Evolutionary conservation across 306 rosid genomes (phyloP).

Genomic region (Begonia loranthoides): DNA sequence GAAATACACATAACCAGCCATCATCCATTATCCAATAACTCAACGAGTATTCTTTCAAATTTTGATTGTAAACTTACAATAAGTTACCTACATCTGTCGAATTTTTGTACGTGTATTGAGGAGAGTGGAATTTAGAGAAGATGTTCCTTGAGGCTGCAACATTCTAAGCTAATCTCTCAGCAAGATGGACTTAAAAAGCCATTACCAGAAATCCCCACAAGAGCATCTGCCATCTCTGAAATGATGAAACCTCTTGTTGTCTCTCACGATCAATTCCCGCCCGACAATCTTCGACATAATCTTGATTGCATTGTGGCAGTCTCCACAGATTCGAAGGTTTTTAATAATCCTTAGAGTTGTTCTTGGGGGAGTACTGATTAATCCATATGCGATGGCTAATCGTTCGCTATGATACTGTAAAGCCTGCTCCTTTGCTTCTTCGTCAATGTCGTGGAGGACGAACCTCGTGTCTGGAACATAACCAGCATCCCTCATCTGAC

Average conservation of each 20-base stretch:
- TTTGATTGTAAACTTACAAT: background rate
- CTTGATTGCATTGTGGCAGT: conserved; percentile 90
- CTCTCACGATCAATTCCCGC: conserved; percentile 85
- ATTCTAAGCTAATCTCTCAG: background rate
- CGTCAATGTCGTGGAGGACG: conserved; percentile 82
- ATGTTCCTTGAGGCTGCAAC: background rate
- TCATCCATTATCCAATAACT: conserved; percentile 24
- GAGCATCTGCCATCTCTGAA: conserved; percentile 82
- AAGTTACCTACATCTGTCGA: too few species aligned
- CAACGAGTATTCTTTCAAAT: conserved; percentile 6
- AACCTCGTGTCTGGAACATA: conserved; percentile 92
- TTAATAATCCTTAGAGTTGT: conserved; percentile 88
- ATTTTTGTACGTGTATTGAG: background rate
- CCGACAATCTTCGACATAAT: conserved; percentile 85
- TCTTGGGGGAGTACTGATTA: conserved; percentile 91
- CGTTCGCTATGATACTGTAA: conserved; percentile 88
- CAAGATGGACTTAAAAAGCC: too few species aligned
- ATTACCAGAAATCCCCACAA: conserved; percentile 86
- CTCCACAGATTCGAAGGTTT: conserved; percentile 90
- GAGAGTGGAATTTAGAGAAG: background rate
- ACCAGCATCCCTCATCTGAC: conserved; percentile 85
- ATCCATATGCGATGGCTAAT: conserved; percentile 86
- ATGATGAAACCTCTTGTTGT: conserved; percentile 93
- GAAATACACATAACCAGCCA: conserved; percentile 21
- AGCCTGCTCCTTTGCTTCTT: conserved; percentile 87